Conservation (phyloP, 2,329 filamentous ascomycete species). For the Scedosporium boydii region DNA sequence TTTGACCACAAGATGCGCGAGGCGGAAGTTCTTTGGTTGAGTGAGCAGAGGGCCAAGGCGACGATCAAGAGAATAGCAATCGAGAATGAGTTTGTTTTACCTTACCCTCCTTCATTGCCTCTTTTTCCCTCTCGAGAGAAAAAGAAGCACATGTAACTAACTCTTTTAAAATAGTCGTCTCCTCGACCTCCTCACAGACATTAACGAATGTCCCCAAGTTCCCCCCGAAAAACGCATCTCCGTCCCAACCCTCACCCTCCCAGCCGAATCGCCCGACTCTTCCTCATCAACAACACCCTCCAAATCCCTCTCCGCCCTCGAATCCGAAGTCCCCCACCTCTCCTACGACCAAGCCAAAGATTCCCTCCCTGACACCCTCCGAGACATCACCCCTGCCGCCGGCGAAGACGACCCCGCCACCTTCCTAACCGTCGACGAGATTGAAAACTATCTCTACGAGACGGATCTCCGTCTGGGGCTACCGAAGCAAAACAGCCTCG, state of each 20-base stretch:
- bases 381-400: slow-evolving; percentile 38
- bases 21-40: slow-evolving; percentile 71
- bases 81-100: slow-evolving; percentile 72
- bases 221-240: slow-evolving; percentile 67
- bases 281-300: slow-evolving; percentile 32
- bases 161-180: slow-evolving; percentile 55
- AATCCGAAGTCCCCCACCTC: slow-evolving; percentile 42
- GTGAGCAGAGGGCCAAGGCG: slow-evolving; percentile 71
- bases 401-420: slow-evolving; percentile 48
- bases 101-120: no score
- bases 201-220: slow-evolving; percentile 78
- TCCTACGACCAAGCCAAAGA: slow-evolving; percentile 47
- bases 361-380: slow-evolving; percentile 48
- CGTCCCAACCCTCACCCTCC: slow-evolving; percentile 16
- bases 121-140: no score
- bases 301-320: slow-evolving; percentile 40
- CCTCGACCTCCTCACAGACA: slow-evolving; percentile 77
- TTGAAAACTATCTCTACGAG: slow-evolving; percentile 64
- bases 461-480: slow-evolving; percentile 44
- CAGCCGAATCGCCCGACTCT: slow-evolving; percentile 9
- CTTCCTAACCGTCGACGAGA: slow-evolving; percentile 59
- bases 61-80: slow-evolving; percentile 77
- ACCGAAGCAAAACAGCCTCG: slow-evolving; percentile 37
- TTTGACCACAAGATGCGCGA: slow-evolving; percentile 73
- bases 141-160: neutral